Evolutionary conservation across 164 flowering plant species (phyloP), one percentile per base, ranked within the genome.

Genomic region (Nelumbo lutea): DNA sequence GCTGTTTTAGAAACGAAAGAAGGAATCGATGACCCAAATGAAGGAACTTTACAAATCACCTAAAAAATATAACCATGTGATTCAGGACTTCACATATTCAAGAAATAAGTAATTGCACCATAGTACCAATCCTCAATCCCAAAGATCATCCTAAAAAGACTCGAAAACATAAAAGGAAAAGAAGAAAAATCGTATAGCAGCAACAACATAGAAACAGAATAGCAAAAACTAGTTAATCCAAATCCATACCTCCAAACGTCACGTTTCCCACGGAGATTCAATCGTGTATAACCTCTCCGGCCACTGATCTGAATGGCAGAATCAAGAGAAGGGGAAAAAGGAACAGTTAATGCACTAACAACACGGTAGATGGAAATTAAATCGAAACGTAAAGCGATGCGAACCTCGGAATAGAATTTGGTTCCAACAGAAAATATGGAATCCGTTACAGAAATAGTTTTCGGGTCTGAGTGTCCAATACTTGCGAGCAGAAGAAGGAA

Each of bases 11-110:
- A 58, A 7, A n/a, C 8, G 63, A 56, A 2, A 42, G 61, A 60
- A 6, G 38, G 14, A 61, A 48, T 52, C 60, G 55, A 52, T 3
- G 57, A 51, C 7, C 56, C 8, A 62, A 62, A 42, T 38, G 15
- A 43, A 44, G 7, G 50, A 27, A 69, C 53, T 27, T 59, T 4
- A 60, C 8, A 43, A 15, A 53, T 51, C 53, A 70, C 72, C 72
- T 70, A 53, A 10, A 38, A 39, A 47, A 3, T 7, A 43, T 39
- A 59, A 14, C 11, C 40, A 13, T 61, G 11, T 38, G 46, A 51
- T 68, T 40, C 47, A 64, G 57, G 27, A 56, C 39, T 56, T 41
- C 27, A 27, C 27, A 27, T 27, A 27, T 27, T 27, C 8, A 39
- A 3, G 41, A 39, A 42, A 52, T 45, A 13, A 41, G 41, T 14